Conservation (phyloP, 306 rosid species). For the Cucumis sativus region DNA sequence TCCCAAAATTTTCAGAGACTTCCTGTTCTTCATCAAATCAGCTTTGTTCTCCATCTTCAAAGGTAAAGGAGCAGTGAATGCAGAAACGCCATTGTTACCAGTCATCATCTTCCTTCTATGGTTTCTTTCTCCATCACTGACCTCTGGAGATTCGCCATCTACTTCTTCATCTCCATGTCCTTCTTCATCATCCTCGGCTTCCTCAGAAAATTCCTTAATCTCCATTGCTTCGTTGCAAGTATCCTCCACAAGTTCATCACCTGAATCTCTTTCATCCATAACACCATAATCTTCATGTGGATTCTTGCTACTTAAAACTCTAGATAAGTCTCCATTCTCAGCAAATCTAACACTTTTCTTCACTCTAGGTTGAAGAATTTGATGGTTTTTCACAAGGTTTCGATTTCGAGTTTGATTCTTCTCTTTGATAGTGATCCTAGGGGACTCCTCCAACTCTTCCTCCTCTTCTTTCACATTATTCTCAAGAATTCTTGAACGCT, state of each 20-base stretch:
- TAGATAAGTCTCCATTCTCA: conserved; percentile 36
- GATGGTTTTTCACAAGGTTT: conserved; percentile 21
- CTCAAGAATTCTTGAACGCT: conserved; percentile 30
- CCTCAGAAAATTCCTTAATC: conserved; percentile 31
- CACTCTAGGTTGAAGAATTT: conserved; percentile 42
- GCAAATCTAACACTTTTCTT: conserved; percentile 75
- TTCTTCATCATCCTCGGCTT: conserved; percentile 35
- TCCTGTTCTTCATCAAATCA: conserved; percentile 33
- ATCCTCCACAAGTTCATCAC: conserved; percentile 46
- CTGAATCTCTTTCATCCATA: conserved; percentile 42
- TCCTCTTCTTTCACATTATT: conserved; percentile 28
- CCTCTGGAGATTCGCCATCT: conserved; percentile 15
- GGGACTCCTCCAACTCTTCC: conserved; percentile 12
- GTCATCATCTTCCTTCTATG: conserved; percentile 10
- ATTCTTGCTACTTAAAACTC: conserved; percentile 23
- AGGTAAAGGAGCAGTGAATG: conserved; percentile 71
- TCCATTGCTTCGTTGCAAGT: conserved; percentile 31
- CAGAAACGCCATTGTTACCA: conserved; percentile 23
- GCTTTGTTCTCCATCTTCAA: conserved; percentile 65
- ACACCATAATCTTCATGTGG: conserved; percentile 29
- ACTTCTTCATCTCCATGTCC: conserved; percentile 10
- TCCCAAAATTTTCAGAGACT: conserved; percentile 29
- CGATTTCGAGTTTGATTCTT: conserved; percentile 18
- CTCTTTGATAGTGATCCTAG: conserved; percentile 16
- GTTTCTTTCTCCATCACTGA: conserved; percentile 43